Percentiles rank a stretch among this genome's conserved stretches.
Evolutionary conservation across 2,329 filamentous ascomycete species (phyloP).

Genomic region (Diaporthe humulicola): DNA sequence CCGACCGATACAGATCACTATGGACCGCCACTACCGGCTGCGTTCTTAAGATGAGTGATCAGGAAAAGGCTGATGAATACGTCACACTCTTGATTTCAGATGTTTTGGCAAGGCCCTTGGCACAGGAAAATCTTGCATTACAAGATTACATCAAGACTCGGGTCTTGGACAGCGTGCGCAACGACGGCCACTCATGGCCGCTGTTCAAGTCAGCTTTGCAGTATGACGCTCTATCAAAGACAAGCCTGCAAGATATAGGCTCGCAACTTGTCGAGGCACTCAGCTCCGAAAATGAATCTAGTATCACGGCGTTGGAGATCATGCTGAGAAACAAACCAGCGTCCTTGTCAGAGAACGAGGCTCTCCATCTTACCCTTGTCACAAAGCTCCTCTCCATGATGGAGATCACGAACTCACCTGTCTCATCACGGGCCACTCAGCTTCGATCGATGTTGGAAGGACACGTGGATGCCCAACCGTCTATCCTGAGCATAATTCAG

Average conservation of each 20-base stretch:
- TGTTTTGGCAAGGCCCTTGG: constrained; percentile 53
- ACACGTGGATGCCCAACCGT: constrained; percentile 56
- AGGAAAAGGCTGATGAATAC: constrained; percentile 48
- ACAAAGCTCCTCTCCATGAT: constrained; percentile 66
- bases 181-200: constrained; percentile 53
- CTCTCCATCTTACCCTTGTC: constrained; percentile 63
- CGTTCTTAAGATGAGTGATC: constrained; percentile 53
- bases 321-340: constrained; percentile 60
- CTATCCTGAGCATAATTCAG: constrained; percentile 66
- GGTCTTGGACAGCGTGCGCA: constrained; percentile 55
- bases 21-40: constrained; percentile 61
- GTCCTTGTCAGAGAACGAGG: constrained; percentile 59
- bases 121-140: constrained; percentile 55
- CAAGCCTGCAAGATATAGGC: constrained; percentile 48
- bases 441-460: constrained; percentile 62
- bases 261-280: constrained; percentile 47
- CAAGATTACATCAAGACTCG: constrained; percentile 62
- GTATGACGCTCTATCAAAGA: constrained; percentile 55
- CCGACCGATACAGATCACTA: constrained; percentile 53
- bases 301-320: constrained; percentile 62
- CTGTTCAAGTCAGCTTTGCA: constrained; percentile 63
- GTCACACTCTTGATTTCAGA: constrained; percentile 63
- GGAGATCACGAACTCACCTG: constrained; percentile 58
- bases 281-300: constrained; percentile 43
- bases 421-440: constrained; percentile 56